Evolutionary conservation across 441 rosid genomes (phyloP), one percentile per base, ranked within the genome.

Genomic region (Mallotus repandus): DNA sequence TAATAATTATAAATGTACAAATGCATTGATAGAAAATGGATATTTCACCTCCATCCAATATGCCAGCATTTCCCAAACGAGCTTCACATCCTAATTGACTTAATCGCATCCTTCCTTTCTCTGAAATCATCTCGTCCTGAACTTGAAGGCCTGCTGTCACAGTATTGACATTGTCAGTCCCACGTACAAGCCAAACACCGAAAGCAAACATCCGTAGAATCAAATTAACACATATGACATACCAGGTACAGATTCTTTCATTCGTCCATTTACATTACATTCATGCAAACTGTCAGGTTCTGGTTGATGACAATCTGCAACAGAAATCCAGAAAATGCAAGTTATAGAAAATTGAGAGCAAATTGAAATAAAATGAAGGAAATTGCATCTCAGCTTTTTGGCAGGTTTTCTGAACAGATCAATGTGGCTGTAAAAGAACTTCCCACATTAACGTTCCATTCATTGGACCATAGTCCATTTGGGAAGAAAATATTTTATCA

Each of bases 71-170:
- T 32, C 58, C 70, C 5, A 66, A 19, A 15, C 58, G 58, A 50
- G 70, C 70, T 49, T 66, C 41, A 18, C 8, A 19, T 50, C 58
- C 14, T 25, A 50, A 50, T 8, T 29, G 70, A 59, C 57, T 57
- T 46, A 25, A 46, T 32, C 2, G 15, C 21, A 25, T 46, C 18
- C 45, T 59, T 21, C 66, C 66, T 59, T 50, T 70, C 15, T 2
- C 32, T 12, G 16, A 48, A 45, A 38, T 16, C 25, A 21, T 46
- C 55, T 58, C 29, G n/a, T 46, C 65, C 57, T 41, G 55, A 70
- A 16, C 57, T 70, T 70, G 66, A 48, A 46, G 18, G 45, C 38
- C 59, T 25, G 18, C 65, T 70, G n/a, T 29, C 14, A 25, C 46
- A 22, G 11, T 4, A 59, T 29, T 22, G 14, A 25, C 29, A 25